Conservation (phyloP, 2,329 filamentous ascomycete genomes). For the Colletotrichum sp. region DNA sequence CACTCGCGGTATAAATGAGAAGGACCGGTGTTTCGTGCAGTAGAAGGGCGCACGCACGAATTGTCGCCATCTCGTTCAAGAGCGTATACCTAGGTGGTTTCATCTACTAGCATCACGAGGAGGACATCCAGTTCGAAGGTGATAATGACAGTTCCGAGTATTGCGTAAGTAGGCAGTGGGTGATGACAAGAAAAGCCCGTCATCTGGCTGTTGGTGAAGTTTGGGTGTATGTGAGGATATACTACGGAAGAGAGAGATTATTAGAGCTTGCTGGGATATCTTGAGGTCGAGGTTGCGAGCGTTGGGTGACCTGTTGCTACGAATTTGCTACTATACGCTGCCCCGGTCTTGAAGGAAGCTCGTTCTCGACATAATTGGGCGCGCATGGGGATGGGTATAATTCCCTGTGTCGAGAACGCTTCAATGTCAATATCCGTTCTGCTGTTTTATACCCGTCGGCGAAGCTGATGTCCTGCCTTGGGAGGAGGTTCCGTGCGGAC, state of each 20-base stretch:
- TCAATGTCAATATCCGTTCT: not conserved
- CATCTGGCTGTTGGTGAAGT: not conserved
- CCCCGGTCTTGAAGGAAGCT: not conserved
- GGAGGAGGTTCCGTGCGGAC: no score
- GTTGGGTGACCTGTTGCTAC: not conserved
- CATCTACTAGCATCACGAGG: no score
- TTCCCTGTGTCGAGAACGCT: not conserved
- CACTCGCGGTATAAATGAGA: not conserved
- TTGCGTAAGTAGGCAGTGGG: not conserved
- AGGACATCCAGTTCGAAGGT: accelerated
- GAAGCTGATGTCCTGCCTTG: not conserved
- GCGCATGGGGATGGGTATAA: no score
- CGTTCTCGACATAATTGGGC: not conserved
- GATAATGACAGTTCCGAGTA: no score
- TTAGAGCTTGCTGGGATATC: not conserved
- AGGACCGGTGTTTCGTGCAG: not conserved
- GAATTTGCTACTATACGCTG: not conserved
- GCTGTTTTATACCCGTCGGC: not conserved
- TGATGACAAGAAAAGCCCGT: not conserved
- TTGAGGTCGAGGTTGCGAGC: no score
- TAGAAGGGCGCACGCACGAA: not conserved
- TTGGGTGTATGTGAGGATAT: not conserved
- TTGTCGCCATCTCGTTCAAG: accelerated
- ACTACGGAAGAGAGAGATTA: not conserved
- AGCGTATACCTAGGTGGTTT: no score